phyloP scores from a whole-genome alignment of 768 basidiomycete genomes.

The Amanita polypyramis region DNA sequence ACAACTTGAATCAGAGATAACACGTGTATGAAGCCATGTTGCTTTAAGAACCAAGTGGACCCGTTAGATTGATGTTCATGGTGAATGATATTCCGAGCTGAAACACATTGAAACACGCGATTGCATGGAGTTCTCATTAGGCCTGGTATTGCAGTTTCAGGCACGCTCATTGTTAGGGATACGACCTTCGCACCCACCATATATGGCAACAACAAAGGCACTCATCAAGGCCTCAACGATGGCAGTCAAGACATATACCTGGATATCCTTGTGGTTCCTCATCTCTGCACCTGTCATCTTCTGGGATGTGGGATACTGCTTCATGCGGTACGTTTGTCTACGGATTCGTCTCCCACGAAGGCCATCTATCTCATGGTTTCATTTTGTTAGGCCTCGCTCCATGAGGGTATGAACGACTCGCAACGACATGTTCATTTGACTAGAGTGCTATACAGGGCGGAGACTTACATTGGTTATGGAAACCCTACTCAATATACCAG shows the following conservation, averaged over 20 bases:
- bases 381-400: constrained; percentile 56
- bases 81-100: no score
- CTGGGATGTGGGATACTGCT: constrained; percentile 80
- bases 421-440: not conserved
- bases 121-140: no score
- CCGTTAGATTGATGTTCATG: no score
- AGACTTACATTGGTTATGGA: constrained; percentile 89
- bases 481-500: constrained; percentile 71
- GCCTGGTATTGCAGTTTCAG: no score
- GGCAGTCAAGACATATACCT: constrained; percentile 40
- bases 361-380: not conserved
- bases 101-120: no score
- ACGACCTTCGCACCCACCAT: no score
- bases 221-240: no score
- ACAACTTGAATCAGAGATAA: no score
- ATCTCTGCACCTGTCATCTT: constrained; percentile 51
- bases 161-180: no score
- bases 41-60: no score
- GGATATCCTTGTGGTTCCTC: constrained; percentile 63
- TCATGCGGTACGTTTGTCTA: constrained; percentile 49
- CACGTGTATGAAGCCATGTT: no score
- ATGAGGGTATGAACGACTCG: constrained; percentile 35
- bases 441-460: constrained; percentile 39
- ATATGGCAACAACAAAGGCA: no score
- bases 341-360: not conserved